Evolutionary conservation across 2,329 filamentous ascomycete species (phyloP).

Genomic region (Talaromyces sp.): DNA sequence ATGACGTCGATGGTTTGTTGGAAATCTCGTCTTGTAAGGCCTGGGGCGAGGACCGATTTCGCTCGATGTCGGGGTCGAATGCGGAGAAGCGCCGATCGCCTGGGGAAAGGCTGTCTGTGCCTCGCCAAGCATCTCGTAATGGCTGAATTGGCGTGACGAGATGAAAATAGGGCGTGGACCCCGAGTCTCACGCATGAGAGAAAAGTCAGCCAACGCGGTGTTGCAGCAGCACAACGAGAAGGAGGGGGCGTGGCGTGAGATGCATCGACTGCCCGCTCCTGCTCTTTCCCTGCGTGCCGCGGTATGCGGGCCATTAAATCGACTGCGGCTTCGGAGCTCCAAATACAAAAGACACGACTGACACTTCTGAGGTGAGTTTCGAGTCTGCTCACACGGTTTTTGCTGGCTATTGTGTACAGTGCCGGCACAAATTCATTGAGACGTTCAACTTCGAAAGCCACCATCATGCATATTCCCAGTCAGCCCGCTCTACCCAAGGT

Average conservation of each 20-base stretch:
- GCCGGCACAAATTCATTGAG: not conserved
- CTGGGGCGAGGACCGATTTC: not conserved
- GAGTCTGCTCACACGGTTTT: not conserved
- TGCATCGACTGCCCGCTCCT: not conserved
- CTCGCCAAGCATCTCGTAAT: not conserved
- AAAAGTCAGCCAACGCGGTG: not conserved
- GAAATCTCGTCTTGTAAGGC: not conserved
- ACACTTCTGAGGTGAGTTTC: not conserved
- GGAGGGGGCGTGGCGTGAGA: not conserved
- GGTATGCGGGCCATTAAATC: not conserved
- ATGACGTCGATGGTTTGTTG: not conserved
- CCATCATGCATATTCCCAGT: conserved; percentile 18
- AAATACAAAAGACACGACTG: not conserved
- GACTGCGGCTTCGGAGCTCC: not conserved
- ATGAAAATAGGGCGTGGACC: not conserved
- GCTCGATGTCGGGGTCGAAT: not conserved
- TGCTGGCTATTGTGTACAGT: not conserved
- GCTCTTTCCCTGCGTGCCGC: not conserved
- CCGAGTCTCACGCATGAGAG: not conserved
- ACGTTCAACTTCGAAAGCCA: not conserved
- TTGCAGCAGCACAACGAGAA: not conserved
- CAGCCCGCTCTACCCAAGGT: conserved; percentile 44
- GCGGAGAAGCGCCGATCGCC: not conserved
- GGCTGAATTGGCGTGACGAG: not conserved
- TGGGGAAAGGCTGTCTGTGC: not conserved